Evolutionary conservation across 2,329 filamentous ascomycete species (phyloP).

Genomic region (Phaeophleospora eucalypticola): DNA sequence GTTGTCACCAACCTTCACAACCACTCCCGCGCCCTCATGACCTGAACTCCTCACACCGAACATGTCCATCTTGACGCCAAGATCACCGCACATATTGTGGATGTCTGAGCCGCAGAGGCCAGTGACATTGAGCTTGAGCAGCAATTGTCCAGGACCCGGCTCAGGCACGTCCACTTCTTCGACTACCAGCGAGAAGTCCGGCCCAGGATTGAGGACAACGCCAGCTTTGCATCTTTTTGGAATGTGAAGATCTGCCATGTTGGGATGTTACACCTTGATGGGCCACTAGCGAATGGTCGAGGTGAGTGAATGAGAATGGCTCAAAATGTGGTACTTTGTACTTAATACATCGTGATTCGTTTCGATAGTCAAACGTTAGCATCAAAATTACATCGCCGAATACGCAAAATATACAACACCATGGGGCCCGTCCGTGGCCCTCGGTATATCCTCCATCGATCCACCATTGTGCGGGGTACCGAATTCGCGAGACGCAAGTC

Average conservation of each 20-base stretch:
- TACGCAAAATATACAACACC: no score
- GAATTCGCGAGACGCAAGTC: no score
- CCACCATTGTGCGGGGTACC: no score
- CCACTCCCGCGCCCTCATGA: conserved; percentile 55
- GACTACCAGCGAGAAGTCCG: conserved; percentile 46
- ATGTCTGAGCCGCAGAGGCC: conserved; percentile 54
- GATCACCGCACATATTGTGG: conserved; percentile 55
- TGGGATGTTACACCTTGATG: no score
- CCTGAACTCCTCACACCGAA: conserved; percentile 29
- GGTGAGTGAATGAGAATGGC: no score
- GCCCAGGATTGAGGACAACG: conserved; percentile 48
- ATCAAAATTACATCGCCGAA: no score
- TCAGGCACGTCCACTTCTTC: conserved; percentile 48
- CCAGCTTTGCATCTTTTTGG: conserved; percentile 50
- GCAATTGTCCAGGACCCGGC: conserved; percentile 51
- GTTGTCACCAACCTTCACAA: conserved; percentile 52
- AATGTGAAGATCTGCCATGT: conserved; percentile 33
- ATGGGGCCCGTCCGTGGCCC: no score
- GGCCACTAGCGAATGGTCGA: no score
- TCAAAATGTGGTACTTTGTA: no score
- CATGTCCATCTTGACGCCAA: conserved; percentile 42
- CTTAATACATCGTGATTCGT: no score
- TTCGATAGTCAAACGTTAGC: no score
- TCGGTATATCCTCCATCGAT: no score
- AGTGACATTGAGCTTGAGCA: conserved; percentile 55